Percentiles rank a stretch among this genome's conserved stretches.
phyloP scores from a whole-genome alignment of 306 rosid species.

The Pachyrhizus erosus region DNA sequence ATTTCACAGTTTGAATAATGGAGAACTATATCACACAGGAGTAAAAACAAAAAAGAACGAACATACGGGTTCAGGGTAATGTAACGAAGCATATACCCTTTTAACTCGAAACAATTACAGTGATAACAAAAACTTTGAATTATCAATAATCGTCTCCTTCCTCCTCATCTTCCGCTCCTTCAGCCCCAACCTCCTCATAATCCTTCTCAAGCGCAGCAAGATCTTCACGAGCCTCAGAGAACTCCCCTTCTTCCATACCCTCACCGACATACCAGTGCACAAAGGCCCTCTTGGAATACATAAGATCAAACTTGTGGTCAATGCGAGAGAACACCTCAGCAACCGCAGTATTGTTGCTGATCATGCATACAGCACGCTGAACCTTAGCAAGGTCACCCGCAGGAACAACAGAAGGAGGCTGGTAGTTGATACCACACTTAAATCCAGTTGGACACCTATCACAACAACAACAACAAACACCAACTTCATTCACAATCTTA shows the following conservation, averaged over 20 bases:
- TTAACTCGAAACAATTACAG: conserved; percentile 38
- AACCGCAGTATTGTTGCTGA: conserved; percentile 98
- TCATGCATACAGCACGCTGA: conserved; percentile 98
- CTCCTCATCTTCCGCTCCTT: conserved; percentile 90
- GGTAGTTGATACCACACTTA: conserved; percentile 97
- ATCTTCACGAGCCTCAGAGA: conserved; percentile 99
- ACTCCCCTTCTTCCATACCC: conserved; percentile 99
- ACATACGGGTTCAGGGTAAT: conserved; percentile 40
- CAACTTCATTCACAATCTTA: not conserved
- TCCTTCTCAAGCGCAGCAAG: conserved; percentile 99
- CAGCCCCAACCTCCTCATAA: conserved; percentile 98
- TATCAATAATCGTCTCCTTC: conserved; percentile 74
- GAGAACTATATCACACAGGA: conserved; percentile 54
- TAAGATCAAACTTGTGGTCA: conserved; percentile 96
- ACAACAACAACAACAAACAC: conserved; percentile 13
- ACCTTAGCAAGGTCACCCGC: conserved; percentile 97
- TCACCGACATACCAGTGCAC: conserved; percentile 99
- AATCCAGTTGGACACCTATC: conserved; percentile 98
- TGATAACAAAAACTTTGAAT: conserved; percentile 39
- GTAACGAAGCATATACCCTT: conserved; percentile 51
- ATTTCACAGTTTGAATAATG: conserved; percentile 47
- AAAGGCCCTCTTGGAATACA: conserved; percentile 99
- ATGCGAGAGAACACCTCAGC: conserved; percentile 99
- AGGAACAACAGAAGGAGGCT: conserved; percentile 98
- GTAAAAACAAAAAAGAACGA: conserved; percentile 25